phyloP scores from a whole-genome alignment of 257 asterid genomes.

The Schizonepeta tenuifolia region DNA sequence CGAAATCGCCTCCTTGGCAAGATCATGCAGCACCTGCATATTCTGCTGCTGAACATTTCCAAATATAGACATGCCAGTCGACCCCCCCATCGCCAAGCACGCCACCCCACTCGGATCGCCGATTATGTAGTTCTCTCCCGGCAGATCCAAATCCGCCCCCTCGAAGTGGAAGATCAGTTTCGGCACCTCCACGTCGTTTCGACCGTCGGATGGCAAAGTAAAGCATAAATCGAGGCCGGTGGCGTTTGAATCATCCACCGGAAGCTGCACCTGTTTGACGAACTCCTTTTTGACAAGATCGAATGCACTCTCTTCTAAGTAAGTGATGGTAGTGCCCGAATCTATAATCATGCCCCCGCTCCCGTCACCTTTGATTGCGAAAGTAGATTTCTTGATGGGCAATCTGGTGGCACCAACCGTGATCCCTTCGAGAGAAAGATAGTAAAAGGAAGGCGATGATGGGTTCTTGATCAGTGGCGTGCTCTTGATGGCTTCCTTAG shows the following conservation, averaged over 20 bases:
- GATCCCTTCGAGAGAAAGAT: slow-evolving; percentile 72
- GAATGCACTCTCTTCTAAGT: slow-evolving; percentile 56
- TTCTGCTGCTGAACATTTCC: slow-evolving; percentile 91
- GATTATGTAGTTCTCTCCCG: slow-evolving; percentile 72
- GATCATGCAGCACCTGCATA: slow-evolving; percentile 71
- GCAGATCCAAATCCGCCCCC: slow-evolving; percentile 74
- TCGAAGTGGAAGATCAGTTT: slow-evolving; percentile 61
- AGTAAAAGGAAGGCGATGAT: slow-evolving; percentile 77
- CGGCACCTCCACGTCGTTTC: slow-evolving; percentile 54
- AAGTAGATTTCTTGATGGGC: slow-evolving; percentile 51
- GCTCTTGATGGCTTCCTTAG: slow-evolving; percentile 7
- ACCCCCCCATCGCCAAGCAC: slow-evolving; percentile 87
- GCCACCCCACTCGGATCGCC: slow-evolving; percentile 67
- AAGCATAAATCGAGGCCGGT: slow-evolving; percentile 80
- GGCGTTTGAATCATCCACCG: slow-evolving; percentile 49
- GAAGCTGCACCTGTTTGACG: slow-evolving; percentile 47
- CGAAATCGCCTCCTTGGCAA: slow-evolving; percentile 62
- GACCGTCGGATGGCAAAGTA: slow-evolving; percentile 44
- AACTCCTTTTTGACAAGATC: slow-evolving; percentile 60
- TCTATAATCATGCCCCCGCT: slow-evolving; percentile 86
- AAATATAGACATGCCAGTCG: slow-evolving; percentile 77
- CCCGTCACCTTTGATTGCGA: slow-evolving; percentile 63
- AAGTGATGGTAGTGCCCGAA: slow-evolving; percentile 87
- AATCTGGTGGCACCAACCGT: slow-evolving; percentile 66
- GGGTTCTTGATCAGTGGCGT: slow-evolving; percentile 66